Evolutionary conservation across 768 basidiomycete genomes (phyloP).

Genomic region (Mycena galopus): DNA sequence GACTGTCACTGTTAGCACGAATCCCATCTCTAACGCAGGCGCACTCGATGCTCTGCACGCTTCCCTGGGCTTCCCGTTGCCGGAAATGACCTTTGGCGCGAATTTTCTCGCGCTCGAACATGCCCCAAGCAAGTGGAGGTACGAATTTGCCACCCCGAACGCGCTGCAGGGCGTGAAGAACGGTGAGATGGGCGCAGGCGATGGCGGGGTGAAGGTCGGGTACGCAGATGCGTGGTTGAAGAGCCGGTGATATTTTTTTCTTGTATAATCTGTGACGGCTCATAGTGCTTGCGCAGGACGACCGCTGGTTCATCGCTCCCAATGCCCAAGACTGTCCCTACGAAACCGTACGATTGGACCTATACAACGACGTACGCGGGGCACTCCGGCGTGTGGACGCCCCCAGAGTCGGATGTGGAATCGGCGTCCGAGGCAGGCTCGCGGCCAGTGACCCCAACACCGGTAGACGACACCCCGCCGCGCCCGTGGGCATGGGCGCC

Average conservation of each 20-base stretch:
- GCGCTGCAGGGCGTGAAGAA: conserved; percentile 82
- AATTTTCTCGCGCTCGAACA: conserved; percentile 83
- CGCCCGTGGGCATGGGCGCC: conserved; percentile 57
- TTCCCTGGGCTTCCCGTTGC: conserved; percentile 80
- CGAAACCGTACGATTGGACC: conserved; percentile 98
- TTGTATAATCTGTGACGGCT: neutral
- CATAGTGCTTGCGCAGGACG: conserved; percentile 63
- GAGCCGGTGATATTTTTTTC: conserved; percentile 66
- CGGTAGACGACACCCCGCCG: conserved; percentile 11
- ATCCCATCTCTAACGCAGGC: conserved; percentile 83
- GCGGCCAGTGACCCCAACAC: conserved; percentile 19
- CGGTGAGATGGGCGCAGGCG: conserved; percentile 81
- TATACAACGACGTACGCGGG: conserved; percentile 93
- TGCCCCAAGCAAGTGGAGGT: conserved; percentile 69
- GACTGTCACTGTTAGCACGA: conserved; percentile 77
- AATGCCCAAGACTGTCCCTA: conserved; percentile 77
- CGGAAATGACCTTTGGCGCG: conserved; percentile 97
- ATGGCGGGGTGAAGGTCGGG: conserved; percentile 94
- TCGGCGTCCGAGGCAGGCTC: conserved; percentile 26
- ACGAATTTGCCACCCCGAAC: conserved; percentile 74
- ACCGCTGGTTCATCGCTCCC: conserved; percentile 72
- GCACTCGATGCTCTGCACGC: conserved; percentile 80
- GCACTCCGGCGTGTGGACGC: conserved; percentile 47
- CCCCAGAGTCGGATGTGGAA: conserved; percentile 19
- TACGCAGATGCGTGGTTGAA: conserved; percentile 96